Base-by-base conservation (phyloP, 2,329 filamentous ascomycete species). In the Ophiostoma australiae region DNA sequence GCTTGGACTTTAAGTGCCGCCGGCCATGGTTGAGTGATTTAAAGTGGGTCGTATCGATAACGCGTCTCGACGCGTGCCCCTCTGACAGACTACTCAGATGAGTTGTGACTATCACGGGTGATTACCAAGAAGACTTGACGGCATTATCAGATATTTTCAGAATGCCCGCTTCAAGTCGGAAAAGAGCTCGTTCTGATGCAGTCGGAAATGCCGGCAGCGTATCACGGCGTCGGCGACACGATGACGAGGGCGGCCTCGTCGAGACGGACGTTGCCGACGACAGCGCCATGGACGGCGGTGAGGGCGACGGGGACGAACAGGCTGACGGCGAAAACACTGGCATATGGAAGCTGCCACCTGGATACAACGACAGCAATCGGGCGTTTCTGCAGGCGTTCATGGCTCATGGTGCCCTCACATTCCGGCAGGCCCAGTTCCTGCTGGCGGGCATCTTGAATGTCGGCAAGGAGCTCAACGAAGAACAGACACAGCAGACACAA, bases 331-430 rank as follows among this genome's bases (percentile, higher is more conserved):
- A 66, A 1, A 39, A 37, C 41, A 27, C 35, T 8, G 35, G 37
- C 17, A 61, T 41, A 5, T 73, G 72, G 72, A 41, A 39, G 11
- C 70, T 80, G 13, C 77, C 76, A 3, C 73, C 74, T 0, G 78
- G 80, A 31, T 87, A 86, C 76, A 78, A 79, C 71, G 83, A 96
- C 78, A 85, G 85, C 73, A 91, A 97, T 78, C 90, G 93, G 71
- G 94, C 94, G 10, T 97, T 99, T 77, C 84, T 98, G 0, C 95
- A 99, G 80, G 91, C 92, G 68, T 89, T 99, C 75, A 85, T 97
- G 79, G 88, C 91, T 3, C 89, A 90, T 68, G 91, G 91, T 31
- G 88, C 89, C 65, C 84, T 98, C 79, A 96, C 92, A 0, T 87
- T 91, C 73, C 84, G 88, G 70, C 88, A 96, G 76, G 89, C 90